A percentile compares a stretch with the other conserved stretches of the same genome.
Evolutionary conservation across 2,329 filamentous ascomycete genomes (phyloP).

Genomic region (Tympanopsis confertula): DNA sequence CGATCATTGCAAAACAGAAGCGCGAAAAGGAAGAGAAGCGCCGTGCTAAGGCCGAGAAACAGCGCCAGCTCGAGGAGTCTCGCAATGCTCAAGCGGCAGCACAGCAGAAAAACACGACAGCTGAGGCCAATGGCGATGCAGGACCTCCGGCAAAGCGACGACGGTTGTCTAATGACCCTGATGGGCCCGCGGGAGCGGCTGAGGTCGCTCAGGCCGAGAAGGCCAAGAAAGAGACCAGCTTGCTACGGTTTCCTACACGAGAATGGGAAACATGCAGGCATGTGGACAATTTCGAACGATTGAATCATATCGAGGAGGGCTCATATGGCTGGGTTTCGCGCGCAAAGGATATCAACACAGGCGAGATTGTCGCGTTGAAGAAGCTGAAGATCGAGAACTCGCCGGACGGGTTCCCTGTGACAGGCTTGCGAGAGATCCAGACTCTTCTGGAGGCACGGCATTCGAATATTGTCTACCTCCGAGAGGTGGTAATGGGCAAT

Average conservation of each 20-base stretch:
- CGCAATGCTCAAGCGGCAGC: not conserved
- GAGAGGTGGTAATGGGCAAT: slow-evolving; percentile 54
- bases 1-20: not conserved
- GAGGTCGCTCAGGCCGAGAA: not conserved
- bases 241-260: slow-evolving; percentile 37
- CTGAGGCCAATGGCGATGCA: not conserved
- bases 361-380: slow-evolving; percentile 59
- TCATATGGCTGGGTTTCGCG: slow-evolving; percentile 64
- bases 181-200: not conserved
- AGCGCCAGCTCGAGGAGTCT: not conserved
- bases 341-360: slow-evolving; percentile 46
- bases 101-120: not conserved
- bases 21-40: not conserved
- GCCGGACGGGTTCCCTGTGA: slow-evolving; percentile 51
- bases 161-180: not conserved
- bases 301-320: slow-evolving; percentile 67
- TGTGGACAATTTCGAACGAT: slow-evolving; percentile 54
- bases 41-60: slow-evolving; percentile 1
- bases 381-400: slow-evolving; percentile 63
- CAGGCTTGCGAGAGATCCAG: slow-evolving; percentile 62
- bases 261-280: slow-evolving; percentile 49
- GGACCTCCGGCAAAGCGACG: not conserved
- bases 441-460: slow-evolving; percentile 53
- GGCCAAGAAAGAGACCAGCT: not conserved
- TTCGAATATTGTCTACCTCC: slow-evolving; percentile 51